Conservation (phyloP, 2,329 filamentous ascomycete species). For the Raffaelea arxii region DNA sequence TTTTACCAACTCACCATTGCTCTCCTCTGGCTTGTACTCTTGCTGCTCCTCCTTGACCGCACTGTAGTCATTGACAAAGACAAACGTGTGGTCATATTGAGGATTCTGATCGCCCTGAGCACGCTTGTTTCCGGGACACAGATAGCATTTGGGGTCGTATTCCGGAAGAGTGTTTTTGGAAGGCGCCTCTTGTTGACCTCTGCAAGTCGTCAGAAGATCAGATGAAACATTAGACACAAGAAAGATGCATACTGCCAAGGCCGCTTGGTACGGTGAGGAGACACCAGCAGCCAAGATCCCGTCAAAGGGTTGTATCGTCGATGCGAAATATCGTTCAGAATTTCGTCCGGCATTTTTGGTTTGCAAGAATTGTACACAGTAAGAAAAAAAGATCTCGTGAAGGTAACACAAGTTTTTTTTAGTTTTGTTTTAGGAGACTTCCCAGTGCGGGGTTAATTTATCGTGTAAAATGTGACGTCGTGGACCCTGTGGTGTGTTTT, state of each 20-base stretch:
- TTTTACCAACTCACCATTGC: not conserved
- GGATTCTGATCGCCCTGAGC: constrained; percentile 84
- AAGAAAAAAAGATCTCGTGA: no score
- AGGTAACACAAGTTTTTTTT: no score
- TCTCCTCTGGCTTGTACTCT: constrained; percentile 51
- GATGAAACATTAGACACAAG: not conserved
- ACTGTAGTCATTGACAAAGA: constrained; percentile 96
- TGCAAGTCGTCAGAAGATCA: constrained; percentile 22
- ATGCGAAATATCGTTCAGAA: constrained; percentile 94
- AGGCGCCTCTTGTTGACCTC: constrained; percentile 68
- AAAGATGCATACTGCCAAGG: constrained; percentile 79
- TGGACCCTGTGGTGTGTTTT: no score
- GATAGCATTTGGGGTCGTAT: constrained; percentile 85
- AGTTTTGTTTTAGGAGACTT: no score
- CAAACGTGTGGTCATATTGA: constrained; percentile 75
- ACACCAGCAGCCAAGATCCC: constrained; percentile 87
- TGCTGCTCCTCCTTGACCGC: constrained; percentile 91
- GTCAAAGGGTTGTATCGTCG: constrained; percentile 86
- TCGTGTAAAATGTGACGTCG: no score
- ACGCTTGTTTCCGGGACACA: constrained; percentile 84
- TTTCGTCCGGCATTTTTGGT: constrained; percentile 58
- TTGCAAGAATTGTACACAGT: no score
- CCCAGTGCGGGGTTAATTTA: no score
- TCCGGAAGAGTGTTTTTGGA: constrained; percentile 60
- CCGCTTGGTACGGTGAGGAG: constrained; percentile 89